Evolutionary conservation across 2,329 filamentous ascomycete genomes (phyloP), one percentile per base, ranked within the genome.

Genomic region (Nothophaeocryptopus gaeumannii): DNA sequence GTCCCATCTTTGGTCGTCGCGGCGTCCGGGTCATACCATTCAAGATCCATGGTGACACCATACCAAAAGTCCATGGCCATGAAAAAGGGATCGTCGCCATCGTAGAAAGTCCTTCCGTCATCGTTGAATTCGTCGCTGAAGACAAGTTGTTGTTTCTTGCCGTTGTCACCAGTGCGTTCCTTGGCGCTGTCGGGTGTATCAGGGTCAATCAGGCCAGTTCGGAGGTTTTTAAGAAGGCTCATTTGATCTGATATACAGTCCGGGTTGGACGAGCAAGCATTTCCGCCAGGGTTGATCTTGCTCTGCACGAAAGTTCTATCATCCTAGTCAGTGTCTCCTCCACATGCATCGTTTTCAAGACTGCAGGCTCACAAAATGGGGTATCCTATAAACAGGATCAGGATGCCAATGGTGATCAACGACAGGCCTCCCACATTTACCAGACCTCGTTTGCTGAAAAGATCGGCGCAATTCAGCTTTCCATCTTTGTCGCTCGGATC

Each of bases 51-150:
- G 1, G 84, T 88, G 47, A 84, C 84, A 62, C 84, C 84, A 63
- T 88, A 88, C 84, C 84, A 87, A 39, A 86, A 72, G 65, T 88
- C 83, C 32, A 86, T 77, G 16, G 76, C 85, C 63, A 84, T 78
- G 61, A 83, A 86, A 63, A 77, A 88, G 0, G 85, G 78, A 63
- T 88, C 85, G 60, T 88, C 85, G 5, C 79, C 82, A 35, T 83
- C 78, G 63, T 86, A 88, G 61, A 88, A 88, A 2, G 83, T 85
- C 41, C 85, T 77, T 13, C 83, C 84, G 41, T 79, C 75, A 2
- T 68, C 77, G 55, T 86, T 86, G 67, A 88, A 88, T 62, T 88
- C 85, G 63, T 88, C 85, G 2, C 84, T 87, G 66, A 83, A 80
- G 59, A 85, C 83, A 32, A 88, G 72, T 32, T 80, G 77, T 69